Evolutionary conservation across 371 early-diverging fungal genomes (phyloP).

Genomic region (Mortierella sp.): DNA sequence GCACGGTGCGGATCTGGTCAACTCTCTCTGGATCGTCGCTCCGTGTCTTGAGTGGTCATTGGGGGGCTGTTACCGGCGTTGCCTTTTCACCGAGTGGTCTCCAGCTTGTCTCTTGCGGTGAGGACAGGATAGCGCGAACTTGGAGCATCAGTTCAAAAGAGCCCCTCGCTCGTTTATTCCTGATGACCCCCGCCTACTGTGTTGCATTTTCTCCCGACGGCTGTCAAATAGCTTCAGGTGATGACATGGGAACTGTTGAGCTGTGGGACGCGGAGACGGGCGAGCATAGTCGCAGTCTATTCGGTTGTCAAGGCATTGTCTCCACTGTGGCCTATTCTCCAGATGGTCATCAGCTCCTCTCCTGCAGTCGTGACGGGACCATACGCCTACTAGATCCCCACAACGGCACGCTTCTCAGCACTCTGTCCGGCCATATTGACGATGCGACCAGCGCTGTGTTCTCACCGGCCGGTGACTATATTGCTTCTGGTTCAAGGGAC

Average conservation of each 20-base stretch:
- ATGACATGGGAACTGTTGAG: background rate
- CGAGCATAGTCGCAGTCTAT: no score
- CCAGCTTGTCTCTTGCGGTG: conserved; percentile 11
- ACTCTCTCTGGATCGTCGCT: background rate
- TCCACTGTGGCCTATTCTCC: no score
- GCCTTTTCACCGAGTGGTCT: conserved; percentile 14
- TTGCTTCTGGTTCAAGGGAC: conserved; percentile 10
- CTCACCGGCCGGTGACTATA: background rate
- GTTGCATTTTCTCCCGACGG: conserved; percentile 7
- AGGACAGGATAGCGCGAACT: conserved; percentile 2
- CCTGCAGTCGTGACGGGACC: no score
- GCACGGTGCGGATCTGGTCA: background rate
- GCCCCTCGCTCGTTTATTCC: background rate
- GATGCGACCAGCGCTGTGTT: background rate
- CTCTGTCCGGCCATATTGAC: background rate
- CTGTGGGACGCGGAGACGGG: conserved; percentile 15
- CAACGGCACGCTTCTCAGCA: background rate
- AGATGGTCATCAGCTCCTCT: no score
- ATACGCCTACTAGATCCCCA: background rate
- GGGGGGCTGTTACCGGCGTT: background rate
- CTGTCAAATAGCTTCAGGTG: background rate
- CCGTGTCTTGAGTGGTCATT: background rate
- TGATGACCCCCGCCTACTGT: background rate
- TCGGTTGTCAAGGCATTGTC: no score
- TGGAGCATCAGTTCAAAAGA: background rate